Conservation (phyloP, 2,329 filamentous ascomycete species). For the Stachybotrys chartarum region DNA sequence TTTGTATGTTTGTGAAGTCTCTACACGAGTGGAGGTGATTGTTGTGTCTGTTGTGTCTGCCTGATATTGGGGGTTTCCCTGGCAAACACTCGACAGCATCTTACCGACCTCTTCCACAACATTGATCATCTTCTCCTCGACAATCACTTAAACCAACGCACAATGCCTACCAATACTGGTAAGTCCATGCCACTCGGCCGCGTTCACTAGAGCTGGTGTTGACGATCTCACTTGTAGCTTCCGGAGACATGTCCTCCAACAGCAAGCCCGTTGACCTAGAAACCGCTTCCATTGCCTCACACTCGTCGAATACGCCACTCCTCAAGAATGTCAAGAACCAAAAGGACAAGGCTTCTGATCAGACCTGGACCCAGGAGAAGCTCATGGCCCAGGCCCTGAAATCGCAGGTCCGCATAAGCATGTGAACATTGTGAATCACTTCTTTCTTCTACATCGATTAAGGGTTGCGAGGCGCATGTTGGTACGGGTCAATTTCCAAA, state of each 20-base stretch:
- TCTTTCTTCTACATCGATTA: not conserved
- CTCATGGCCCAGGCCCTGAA: conserved; percentile 18
- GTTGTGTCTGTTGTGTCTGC: too few relatives aligned
- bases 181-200: not conserved
- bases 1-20: too few relatives aligned
- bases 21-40: too few relatives aligned
- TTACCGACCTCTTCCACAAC: too few relatives aligned
- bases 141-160: not conserved
- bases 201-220: not conserved
- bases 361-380: conserved; percentile 13
- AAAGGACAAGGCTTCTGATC: conserved; percentile 5
- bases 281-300: conserved; percentile 16
- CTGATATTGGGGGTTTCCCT: too few relatives aligned
- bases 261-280: conserved; percentile 11
- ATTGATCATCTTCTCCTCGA: not conserved
- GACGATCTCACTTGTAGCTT: not conserved
- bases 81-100: too few relatives aligned
- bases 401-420: conserved; percentile 17
- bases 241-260: not conserved
- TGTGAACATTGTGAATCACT: conserved; percentile 7
- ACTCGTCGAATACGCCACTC: conserved; percentile 14
- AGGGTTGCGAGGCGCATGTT: not conserved
- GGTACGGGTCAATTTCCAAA: too few relatives aligned
- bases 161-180: not conserved
- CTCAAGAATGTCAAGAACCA: conserved; percentile 8